phyloP scores from a whole-genome alignment of 352 stramenopile species.

The Stephanocyclus meneghinianus region DNA sequence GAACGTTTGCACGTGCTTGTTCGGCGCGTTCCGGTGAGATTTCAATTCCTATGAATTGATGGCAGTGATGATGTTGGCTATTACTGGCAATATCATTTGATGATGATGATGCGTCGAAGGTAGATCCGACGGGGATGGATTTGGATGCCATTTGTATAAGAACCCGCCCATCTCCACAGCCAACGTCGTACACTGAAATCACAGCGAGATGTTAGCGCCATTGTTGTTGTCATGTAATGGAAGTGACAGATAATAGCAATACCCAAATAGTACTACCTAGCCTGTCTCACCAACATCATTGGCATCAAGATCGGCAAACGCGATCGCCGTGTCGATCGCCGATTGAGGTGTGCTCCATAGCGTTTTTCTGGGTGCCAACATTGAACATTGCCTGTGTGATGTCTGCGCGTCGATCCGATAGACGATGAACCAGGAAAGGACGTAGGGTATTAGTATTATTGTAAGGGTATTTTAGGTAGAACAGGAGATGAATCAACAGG shows the following conservation, averaged over 20 bases:
- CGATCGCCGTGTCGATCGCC: slow-evolving; percentile 53
- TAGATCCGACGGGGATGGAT: slow-evolving; percentile 17
- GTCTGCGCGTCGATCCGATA: too few relatives aligned
- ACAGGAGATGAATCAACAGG: too few relatives aligned
- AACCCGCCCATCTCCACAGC: slow-evolving; percentile 75
- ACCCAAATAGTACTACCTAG: neutral
- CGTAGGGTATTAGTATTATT: too few relatives aligned
- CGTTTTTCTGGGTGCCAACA: slow-evolving; percentile 75
- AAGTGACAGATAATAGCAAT: neutral
- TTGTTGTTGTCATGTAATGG: neutral
- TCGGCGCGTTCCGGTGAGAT: slow-evolving; percentile 62
- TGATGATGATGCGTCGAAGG: neutral
- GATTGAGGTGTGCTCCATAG: slow-evolving; percentile 74
- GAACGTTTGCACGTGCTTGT: slow-evolving; percentile 43
- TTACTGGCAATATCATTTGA: slow-evolving; percentile 8
- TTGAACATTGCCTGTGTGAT: slow-evolving; percentile 34
- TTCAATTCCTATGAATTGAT: slow-evolving; percentile 73
- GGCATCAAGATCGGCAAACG: slow-evolving; percentile 46
- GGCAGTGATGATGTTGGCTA: slow-evolving; percentile 21
- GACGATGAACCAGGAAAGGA: too few relatives aligned
- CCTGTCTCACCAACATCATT: slow-evolving; percentile 43
- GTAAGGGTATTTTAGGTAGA: too few relatives aligned
- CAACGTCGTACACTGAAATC: slow-evolving; percentile 65
- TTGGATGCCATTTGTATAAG: slow-evolving; percentile 61
- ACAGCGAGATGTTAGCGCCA: neutral